A percentile compares a stretch with the other conserved stretches of the same genome.
Conservation (phyloP, 2,329 filamentous ascomycete species). For the Fusarium piperis region DNA sequence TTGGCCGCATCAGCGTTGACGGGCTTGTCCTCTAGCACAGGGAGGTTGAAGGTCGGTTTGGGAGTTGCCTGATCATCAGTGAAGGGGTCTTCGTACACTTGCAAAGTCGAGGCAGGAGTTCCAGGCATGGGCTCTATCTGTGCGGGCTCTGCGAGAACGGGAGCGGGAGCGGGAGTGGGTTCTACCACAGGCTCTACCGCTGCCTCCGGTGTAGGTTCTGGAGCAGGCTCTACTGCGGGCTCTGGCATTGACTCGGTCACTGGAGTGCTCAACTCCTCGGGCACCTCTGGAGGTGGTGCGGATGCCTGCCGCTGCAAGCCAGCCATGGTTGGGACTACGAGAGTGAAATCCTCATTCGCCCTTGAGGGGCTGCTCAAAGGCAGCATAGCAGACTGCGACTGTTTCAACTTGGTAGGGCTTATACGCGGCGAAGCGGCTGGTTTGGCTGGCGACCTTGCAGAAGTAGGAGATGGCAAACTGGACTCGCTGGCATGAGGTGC, state of each 20-base stretch:
- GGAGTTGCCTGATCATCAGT: slow-evolving; percentile 59
- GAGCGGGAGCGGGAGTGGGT: background rate
- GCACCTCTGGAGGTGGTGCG: slow-evolving; percentile 13
- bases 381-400: slow-evolving; percentile 43
- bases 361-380: slow-evolving; percentile 55
- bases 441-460: slow-evolving; percentile 45
- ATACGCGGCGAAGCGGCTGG: slow-evolving; percentile 51
- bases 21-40: slow-evolving; percentile 68
- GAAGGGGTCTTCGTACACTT: slow-evolving; percentile 73
- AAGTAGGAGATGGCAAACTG: slow-evolving; percentile 57
- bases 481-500: slow-evolving; percentile 62
- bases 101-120: slow-evolving; percentile 44
- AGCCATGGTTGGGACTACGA: slow-evolving; percentile 60
- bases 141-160: background rate
- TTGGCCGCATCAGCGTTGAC: slow-evolving; percentile 64
- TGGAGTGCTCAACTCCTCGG: slow-evolving; percentile 23
- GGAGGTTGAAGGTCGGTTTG: slow-evolving; percentile 55
- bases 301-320: slow-evolving; percentile 43
- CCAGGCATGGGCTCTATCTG: slow-evolving; percentile 16
- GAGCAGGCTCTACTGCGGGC: background rate
- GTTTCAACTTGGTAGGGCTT: slow-evolving; percentile 54
- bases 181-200: slow-evolving; percentile 10
- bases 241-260: slow-evolving; percentile 18
- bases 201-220: slow-evolving; percentile 14
- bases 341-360: slow-evolving; percentile 63